Evolutionary conservation across 140 eudicot species (phyloP).

Genomic region (Flaveria floridana): DNA sequence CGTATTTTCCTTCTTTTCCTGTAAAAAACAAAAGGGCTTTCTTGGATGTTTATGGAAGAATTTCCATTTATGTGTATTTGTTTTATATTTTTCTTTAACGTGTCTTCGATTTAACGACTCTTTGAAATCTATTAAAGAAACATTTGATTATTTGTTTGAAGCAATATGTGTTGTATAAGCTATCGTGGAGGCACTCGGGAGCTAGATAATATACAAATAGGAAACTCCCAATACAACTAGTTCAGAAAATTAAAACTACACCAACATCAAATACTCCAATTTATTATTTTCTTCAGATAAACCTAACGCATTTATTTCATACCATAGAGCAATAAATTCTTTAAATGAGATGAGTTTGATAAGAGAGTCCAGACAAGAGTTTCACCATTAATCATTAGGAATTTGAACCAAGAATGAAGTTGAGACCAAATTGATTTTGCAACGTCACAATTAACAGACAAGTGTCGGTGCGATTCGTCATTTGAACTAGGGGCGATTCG

Average conservation of each 20-base stretch:
- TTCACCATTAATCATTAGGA: not conserved
- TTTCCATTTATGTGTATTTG: constrained; percentile 26
- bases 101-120: not conserved
- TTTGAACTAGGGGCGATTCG: not conserved
- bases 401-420: not conserved
- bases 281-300: too few species aligned
- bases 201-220: too few species aligned
- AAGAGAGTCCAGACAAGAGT: not conserved
- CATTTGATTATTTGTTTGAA: not conserved
- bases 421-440: not conserved
- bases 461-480: not conserved
- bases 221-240: too few species aligned
- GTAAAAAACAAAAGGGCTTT: constrained; percentile 26
- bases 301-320: too few species aligned
- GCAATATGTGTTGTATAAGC: not conserved
- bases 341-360: too few species aligned
- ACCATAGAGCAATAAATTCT: too few species aligned
- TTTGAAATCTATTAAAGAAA: not conserved
- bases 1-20: constrained; percentile 1
- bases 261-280: too few species aligned
- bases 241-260: too few species aligned
- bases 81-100: not conserved
- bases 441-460: not conserved
- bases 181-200: too few species aligned
- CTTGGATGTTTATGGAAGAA: constrained; percentile 32